Percentiles rank a stretch among this genome's conserved stretches.
phyloP scores from a whole-genome alignment of 495 filamentous ascomycete genomes.

The Penicillium argentinense region DNA sequence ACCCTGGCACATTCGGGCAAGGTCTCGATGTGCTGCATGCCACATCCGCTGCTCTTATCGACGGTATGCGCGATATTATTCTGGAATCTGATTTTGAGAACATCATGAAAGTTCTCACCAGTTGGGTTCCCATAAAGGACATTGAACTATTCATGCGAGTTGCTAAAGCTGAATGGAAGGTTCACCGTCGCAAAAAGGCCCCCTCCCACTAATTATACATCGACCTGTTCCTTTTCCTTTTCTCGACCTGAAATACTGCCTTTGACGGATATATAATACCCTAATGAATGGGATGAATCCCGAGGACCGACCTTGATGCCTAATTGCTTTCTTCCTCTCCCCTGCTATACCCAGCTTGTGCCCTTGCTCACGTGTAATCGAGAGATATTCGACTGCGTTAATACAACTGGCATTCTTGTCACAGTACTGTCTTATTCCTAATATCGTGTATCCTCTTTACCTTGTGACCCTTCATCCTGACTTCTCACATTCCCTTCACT shows the following conservation, averaged over 20 bases:
- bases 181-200: constrained; percentile 55
- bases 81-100: constrained; percentile 97
- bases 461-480: constrained; percentile 1
- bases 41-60: constrained; percentile 84
- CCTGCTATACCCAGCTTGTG: constrained; percentile 21
- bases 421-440: constrained; percentile 1
- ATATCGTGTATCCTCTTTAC: constrained; percentile 1
- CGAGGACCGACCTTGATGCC: constrained; percentile 17
- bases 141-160: constrained; percentile 95
- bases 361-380: constrained; percentile 7
- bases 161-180: constrained; percentile 86
- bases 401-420: neutral
- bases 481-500: constrained; percentile 2
- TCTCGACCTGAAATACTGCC: constrained; percentile 6
- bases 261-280: constrained; percentile 23
- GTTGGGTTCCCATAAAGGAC: constrained; percentile 93
- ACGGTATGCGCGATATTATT: constrained; percentile 86
- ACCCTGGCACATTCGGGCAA: constrained; percentile 51
- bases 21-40: constrained; percentile 91
- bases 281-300: constrained; percentile 23
- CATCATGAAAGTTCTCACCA: constrained; percentile 95
- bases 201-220: constrained; percentile 15
- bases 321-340: too few species aligned
- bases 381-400: constrained; percentile 5
- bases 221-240: neutral